Base-by-base conservation (phyloP, 805 yeast species). In the Debaryomyces tyrocola region DNA sequence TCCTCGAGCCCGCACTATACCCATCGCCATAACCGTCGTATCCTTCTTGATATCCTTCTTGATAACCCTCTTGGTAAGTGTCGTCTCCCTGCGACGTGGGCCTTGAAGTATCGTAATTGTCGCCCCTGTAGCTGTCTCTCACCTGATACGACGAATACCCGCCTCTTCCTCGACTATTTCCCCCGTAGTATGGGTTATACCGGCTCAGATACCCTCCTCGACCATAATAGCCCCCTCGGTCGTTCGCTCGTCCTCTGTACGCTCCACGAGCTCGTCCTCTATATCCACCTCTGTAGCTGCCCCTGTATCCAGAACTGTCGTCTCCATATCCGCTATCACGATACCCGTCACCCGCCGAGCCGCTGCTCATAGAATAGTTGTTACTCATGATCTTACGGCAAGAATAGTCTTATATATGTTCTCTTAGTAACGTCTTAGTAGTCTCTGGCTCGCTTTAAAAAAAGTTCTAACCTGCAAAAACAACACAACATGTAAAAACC, bases 201-300 rank as follows among this genome's bases (percentile, higher is more conserved):
- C 46, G 31, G 20, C 34, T 37, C 42, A 37, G 45, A 20, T 46
- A 41, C 17, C 45, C 36, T 24, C 27, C 60, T 10, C 61, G 50
- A 27, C 56, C 53, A 8, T 57, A 52, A 40, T 50, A 50, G 2
- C 34, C 34, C 11, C 34, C 34, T 31, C 34, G 11, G 10, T 45
- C 46, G 37, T 49, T 36, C 20, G 53, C 55, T 43, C 57, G 43
- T 20, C 62, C 61, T 28, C 65, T 52, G 45, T 52, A 54, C 1
- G 56, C 59, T 20, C 66, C 60, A 14, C 62, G 46, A 11, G 56
- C 52, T 20, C 63, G 48, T 14, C 49, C 35, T 44, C 62, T 41
- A 36, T 58, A 52, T 8, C 51, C 48, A 24, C 56, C 60, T 40
- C 59, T 49, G 36, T 51, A 46, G 20, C 54, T 40, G 2, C 58